Percentiles rank a stretch among this genome's conserved stretches.
phyloP scores from a whole-genome alignment of 2,329 filamentous ascomycete species.

The Xylariomycetidae sp. region DNA sequence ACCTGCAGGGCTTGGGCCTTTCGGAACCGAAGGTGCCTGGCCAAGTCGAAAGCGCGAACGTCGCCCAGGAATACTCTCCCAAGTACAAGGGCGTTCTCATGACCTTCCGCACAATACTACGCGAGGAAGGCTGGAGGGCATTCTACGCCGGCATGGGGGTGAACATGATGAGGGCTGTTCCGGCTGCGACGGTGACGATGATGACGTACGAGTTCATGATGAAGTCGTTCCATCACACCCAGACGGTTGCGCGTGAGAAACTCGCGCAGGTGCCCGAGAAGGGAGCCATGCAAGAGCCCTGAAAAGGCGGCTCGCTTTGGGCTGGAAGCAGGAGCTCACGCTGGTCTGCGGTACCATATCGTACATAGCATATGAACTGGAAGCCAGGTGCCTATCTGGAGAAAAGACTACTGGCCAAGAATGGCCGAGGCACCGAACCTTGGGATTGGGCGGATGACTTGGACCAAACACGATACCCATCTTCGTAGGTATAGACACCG shows the following conservation, averaged over 20 bases:
- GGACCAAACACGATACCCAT: slow-evolving; percentile 23
- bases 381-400: slow-evolving; percentile 4
- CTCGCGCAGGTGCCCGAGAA: slow-evolving; percentile 4
- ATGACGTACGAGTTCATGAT: slow-evolving; percentile 84
- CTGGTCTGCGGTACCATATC: slow-evolving; percentile 4
- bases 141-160: slow-evolving; percentile 98
- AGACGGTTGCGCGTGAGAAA: too few relatives aligned
- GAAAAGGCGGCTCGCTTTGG: slow-evolving; percentile 8
- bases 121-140: slow-evolving; percentile 89
- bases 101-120: slow-evolving; percentile 78
- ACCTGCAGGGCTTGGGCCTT: slow-evolving; percentile 44
- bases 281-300: slow-evolving; percentile 8
- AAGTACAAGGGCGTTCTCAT: slow-evolving; percentile 74
- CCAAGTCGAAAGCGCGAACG: slow-evolving; percentile 34
- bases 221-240: slow-evolving; percentile 42
- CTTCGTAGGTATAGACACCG: slow-evolving; percentile 22
- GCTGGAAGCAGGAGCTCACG: slow-evolving; percentile 1
- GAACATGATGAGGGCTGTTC: slow-evolving; percentile 93
- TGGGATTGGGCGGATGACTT: slow-evolving; percentile 10
- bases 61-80: slow-evolving; percentile 12
- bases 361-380: slow-evolving; percentile 8
- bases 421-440: slow-evolving; percentile 7
- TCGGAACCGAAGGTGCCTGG: slow-evolving; percentile 34
- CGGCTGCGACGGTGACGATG: slow-evolving; percentile 95
- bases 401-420: slow-evolving; percentile 2